A percentile compares a stretch with the other conserved stretches of the same genome.
Conservation (phyloP, 2,329 filamentous ascomycete genomes). For the Cryphonectria nitschkei region DNA sequence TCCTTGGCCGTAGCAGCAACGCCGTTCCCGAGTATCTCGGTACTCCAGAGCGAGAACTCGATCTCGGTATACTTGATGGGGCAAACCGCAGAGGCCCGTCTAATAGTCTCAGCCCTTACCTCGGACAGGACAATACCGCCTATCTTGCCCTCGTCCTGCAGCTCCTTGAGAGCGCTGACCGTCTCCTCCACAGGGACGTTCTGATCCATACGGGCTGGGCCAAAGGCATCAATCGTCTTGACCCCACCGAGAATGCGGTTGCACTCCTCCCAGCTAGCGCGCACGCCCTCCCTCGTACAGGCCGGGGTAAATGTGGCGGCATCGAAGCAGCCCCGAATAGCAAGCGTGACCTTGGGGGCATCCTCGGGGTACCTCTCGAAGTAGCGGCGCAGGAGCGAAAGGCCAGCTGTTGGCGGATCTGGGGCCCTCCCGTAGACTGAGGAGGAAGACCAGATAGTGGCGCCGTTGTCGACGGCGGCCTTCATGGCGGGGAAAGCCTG, state of each 20-base stretch:
- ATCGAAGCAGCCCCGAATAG: constrained; percentile 51
- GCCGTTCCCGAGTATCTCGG: constrained; percentile 62
- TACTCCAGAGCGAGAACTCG: constrained; percentile 61
- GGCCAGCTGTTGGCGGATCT: constrained; percentile 46
- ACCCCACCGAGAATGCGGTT: constrained; percentile 47
- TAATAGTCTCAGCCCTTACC: constrained; percentile 39
- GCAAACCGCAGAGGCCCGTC: constrained; percentile 53
- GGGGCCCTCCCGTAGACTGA: constrained; percentile 39
- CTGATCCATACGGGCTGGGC: constrained; percentile 50
- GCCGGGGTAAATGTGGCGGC: constrained; percentile 30
- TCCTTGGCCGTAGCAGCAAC: constrained; percentile 58
- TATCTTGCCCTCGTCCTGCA: constrained; percentile 38
- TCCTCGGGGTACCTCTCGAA: constrained; percentile 55
- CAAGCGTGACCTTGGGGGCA: constrained; percentile 52
- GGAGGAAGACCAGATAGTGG: constrained; percentile 53
- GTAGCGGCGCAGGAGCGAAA: constrained; percentile 53
- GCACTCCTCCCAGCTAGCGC: constrained; percentile 49
- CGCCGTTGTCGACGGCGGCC: constrained; percentile 42
- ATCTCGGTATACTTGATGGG: constrained; percentile 64
- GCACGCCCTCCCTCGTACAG: constrained; percentile 43
- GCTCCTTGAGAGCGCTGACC: constrained; percentile 35
- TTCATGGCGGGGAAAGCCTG: constrained; percentile 45
- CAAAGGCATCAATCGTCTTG: constrained; percentile 54
- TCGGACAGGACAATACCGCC: constrained; percentile 38
- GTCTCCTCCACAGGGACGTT: constrained; percentile 40